Evolutionary conservation across 768 basidiomycete species (phyloP).

Genomic region (Gymnopilus dilepis): DNA sequence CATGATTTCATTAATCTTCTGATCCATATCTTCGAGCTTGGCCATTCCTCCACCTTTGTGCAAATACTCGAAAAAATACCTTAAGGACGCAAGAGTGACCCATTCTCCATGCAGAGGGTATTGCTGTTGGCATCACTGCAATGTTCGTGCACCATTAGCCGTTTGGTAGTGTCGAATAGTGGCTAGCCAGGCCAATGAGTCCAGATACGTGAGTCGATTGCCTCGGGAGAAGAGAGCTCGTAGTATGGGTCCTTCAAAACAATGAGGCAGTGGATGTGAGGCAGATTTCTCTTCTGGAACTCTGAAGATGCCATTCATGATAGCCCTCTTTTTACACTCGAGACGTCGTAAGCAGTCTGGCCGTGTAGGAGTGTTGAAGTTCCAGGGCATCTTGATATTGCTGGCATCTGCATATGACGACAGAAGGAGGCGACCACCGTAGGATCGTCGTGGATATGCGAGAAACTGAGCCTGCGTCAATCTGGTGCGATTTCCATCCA

Average conservation of each 20-base stretch:
- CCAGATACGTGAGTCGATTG: slow-evolving; percentile 45
- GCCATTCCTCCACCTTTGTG: slow-evolving; percentile 43
- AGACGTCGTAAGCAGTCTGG: slow-evolving; percentile 50
- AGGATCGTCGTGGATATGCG: slow-evolving; percentile 40
- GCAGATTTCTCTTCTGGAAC: slow-evolving; percentile 59
- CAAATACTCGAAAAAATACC: slow-evolving; percentile 56
- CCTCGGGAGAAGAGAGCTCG: slow-evolving; percentile 36
- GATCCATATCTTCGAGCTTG: slow-evolving; percentile 23
- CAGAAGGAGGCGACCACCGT: slow-evolving; percentile 47
- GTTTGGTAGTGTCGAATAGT: slow-evolving; percentile 39
- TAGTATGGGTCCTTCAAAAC: slow-evolving; percentile 37
- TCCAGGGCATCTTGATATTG: slow-evolving; percentile 51
- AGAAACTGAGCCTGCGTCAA: slow-evolving; percentile 35
- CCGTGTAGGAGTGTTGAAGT: slow-evolving; percentile 42
- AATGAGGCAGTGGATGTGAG: slow-evolving; percentile 55
- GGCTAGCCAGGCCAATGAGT: slow-evolving; percentile 49
- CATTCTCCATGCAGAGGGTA: slow-evolving; percentile 45
- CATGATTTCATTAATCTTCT: slow-evolving; percentile 45
- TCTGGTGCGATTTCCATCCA: slow-evolving; percentile 8
- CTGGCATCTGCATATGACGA: slow-evolving; percentile 51
- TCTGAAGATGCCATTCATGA: slow-evolving; percentile 47
- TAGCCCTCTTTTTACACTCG: slow-evolving; percentile 42
- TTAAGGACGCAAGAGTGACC: slow-evolving; percentile 40
- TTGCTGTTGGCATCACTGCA: slow-evolving; percentile 39
- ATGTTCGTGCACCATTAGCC: slow-evolving; percentile 39